These are phyloP conservation scores for Rhizopogon roseolus DNA, from an alignment of 768 basidiomycete species.

Conservation along the genomic window DNA sequence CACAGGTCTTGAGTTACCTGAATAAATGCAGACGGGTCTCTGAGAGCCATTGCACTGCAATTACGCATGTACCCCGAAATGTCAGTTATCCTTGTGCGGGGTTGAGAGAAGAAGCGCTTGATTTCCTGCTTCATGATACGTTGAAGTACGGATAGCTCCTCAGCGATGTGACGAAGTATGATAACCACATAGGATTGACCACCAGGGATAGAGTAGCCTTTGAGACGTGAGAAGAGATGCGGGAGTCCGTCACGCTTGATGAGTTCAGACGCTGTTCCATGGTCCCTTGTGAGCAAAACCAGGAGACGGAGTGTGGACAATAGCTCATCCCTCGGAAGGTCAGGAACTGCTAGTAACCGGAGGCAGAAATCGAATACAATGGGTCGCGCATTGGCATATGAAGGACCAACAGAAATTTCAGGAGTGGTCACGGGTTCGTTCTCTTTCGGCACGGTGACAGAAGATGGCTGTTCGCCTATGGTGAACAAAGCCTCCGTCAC, in stretches of 20 bases:
- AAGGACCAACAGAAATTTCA: constrained; percentile 54
- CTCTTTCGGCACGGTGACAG: constrained; percentile 64
- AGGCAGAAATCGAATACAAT: constrained; percentile 75
- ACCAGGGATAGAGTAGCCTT: constrained; percentile 50
- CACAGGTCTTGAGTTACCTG: constrained; percentile 68
- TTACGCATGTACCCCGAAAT: constrained; percentile 68
- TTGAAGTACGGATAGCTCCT: constrained; percentile 62
- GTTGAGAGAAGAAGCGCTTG: constrained; percentile 71
- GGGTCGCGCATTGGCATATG: constrained; percentile 53
- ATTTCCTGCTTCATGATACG: constrained; percentile 80
- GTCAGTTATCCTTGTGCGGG: constrained; percentile 67
- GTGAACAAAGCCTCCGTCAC: constrained; percentile 82
- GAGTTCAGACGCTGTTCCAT: constrained; percentile 59
- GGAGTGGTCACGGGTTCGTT: constrained; percentile 54
- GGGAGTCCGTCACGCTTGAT: constrained; percentile 60
- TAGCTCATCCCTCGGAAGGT: constrained; percentile 74
- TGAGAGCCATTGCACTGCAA: constrained; percentile 74
- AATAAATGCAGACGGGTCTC: constrained; percentile 76
- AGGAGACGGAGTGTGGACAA: constrained; percentile 79
- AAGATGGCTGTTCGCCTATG: constrained; percentile 65
- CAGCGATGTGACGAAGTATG: constrained; percentile 89
- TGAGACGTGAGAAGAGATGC: constrained; percentile 63
- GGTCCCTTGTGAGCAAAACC: constrained; percentile 78
- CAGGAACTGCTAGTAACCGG: constrained; percentile 59
- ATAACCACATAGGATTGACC: constrained; percentile 82